Evolutionary conservation across 345 rosid genomes (phyloP), one percentile per base, ranked within the genome.

Genomic region (Acer yangbiense): DNA sequence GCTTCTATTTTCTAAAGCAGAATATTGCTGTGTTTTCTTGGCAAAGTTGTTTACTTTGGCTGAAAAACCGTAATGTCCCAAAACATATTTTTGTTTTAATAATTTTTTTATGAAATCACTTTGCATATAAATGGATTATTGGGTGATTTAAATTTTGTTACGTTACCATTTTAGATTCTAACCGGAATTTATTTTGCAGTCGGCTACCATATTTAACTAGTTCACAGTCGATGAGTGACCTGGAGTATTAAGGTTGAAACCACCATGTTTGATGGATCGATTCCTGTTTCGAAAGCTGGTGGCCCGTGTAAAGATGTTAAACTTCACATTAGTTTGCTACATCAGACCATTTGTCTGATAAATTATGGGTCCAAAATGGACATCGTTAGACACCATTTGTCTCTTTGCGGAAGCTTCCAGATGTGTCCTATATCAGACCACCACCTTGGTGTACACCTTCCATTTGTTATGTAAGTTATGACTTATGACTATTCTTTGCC

Each of bases 221-320:
- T 95, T 90, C 83, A 79, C 76, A 2, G 74, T 93, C 32, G 86
- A 93, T 76, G 92, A 90, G 67, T 85, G 84, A 25, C 88, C 93
- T 7, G 97, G 99, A n/a, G 94, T 93, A 88, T 95, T 64, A 89
- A 84, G 69, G 85, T 95, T 39, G 98, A 95, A 86, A 95, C 93
- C 39, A 95, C 94, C 69, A 86, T 93, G 93, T 88, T 95, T 80
- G 94, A 93, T 83, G 97, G 88, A 70, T 87, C 89, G 7, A 32
- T 89, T 78, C 88, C 97, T 27, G 61, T 76, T 65, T 75, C 92
- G 21, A 83, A 85, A 77, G 68, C 86, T 44, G 61, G 65, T 27
- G 83, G 77, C 44, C 12, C 73, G 43, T 82, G 78, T 58, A 86
- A 84, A 65, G 88, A 83, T 32, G 82, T 83, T 50, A 76, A 82